Evolutionary conservation across 1,139 yeast genomes (phyloP).

Genomic region (Zygoascus sp.): DNA sequence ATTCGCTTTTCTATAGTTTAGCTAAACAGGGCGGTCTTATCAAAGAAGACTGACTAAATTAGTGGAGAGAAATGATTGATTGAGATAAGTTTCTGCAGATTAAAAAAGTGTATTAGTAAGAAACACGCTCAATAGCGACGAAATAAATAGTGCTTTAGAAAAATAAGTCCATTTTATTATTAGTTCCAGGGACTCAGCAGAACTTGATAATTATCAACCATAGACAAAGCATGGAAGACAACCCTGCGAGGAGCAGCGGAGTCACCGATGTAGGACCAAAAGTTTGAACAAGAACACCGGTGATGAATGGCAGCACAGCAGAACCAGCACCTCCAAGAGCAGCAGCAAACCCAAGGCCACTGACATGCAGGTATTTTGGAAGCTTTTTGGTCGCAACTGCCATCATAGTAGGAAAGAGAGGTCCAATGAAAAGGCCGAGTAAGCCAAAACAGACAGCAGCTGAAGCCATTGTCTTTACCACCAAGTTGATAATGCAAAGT

Average conservation of each 20-base stretch:
- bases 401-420: constrained; percentile 71
- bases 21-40: constrained; percentile 56
- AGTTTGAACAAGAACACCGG: constrained; percentile 27
- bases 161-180: background rate
- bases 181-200: background rate
- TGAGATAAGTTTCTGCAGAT: no score
- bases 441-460: constrained; percentile 42
- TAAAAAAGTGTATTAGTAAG: background rate
- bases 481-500: constrained; percentile 25
- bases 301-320: constrained; percentile 40
- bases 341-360: constrained; percentile 68
- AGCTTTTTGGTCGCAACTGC: constrained; percentile 56
- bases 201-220: constrained; percentile 15
- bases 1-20: constrained; percentile 54
- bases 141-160: background rate
- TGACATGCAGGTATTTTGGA: constrained; percentile 56
- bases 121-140: background rate
- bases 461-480: constrained; percentile 22
- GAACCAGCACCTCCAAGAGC: constrained; percentile 79
- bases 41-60: constrained; percentile 1
- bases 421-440: constrained; percentile 69
- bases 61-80: no score
- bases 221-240: constrained; percentile 13
- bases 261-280: constrained; percentile 17
- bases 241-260: constrained; percentile 14